Evolutionary conservation across 139 green algal species (phyloP), one percentile per base, ranked within the genome.

Genomic region (Gonium pectorale): DNA sequence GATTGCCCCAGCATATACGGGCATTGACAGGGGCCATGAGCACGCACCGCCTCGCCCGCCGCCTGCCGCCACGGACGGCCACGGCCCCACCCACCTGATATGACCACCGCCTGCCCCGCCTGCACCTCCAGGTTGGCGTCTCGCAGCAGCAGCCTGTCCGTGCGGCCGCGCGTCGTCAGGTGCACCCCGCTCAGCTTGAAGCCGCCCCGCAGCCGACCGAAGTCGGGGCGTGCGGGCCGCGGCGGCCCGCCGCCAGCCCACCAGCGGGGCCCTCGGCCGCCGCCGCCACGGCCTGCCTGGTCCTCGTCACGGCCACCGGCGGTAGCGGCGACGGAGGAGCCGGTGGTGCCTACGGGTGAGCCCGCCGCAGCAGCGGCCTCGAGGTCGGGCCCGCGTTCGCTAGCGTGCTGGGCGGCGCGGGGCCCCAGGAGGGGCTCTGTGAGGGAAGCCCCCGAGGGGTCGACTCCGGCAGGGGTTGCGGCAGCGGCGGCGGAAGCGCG

Each of bases 101-200:
- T 22, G 33, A 69, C 49, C 21, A 43, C 49, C 6, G 79, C 79
- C 79, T 86, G 51, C 5, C 79, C 79, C 27, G 46, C 35, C 35
- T 63, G 43, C 35, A 86, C 26, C 35, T 75, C 41, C 35, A 86
- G n/a, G 15, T 29, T 63, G 33, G 79, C 79, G 33, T 86, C 79
- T 0, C 49, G 51, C 33, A 86, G 79, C 66, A 86, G 49, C 66
- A 86, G 49, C 24, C 79, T 49, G 51, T 86, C 79, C 31, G 79
- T 86, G 46, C 63, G 72, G 66, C 67, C 63, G 66, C 79, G 66
- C 37, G 63, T 40, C 11, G 79, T 86, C 37, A 86, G 79, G 79
- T 79, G 68, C 46, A 86, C 52, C 24, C 46, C 66, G 8, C 35
- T 29, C 26, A 86, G 79, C 79, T 46, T 60, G 66, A 86, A 71